phyloP scores from a whole-genome alignment of 2,329 filamentous ascomycete genomes.

The Xylariaceae sp. region DNA sequence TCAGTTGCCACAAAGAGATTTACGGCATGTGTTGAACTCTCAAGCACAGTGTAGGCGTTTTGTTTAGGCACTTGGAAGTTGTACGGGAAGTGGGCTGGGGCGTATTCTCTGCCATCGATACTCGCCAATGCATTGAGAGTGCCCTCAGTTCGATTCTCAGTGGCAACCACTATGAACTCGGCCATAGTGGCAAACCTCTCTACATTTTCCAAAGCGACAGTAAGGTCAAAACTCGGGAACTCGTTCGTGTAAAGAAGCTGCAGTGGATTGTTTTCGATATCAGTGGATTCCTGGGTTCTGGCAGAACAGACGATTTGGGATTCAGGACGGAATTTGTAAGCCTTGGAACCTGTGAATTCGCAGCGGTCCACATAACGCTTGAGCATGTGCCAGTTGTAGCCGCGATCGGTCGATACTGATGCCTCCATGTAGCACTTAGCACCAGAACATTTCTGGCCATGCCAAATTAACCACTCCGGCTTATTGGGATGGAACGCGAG shows the following conservation, averaged over 20 bases:
- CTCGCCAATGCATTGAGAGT: constrained; percentile 76
- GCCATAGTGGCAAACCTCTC: constrained; percentile 90
- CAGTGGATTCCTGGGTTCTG: constrained; percentile 61
- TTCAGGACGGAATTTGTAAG: constrained; percentile 48
- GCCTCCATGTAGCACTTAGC: constrained; percentile 67
- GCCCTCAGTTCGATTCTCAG: constrained; percentile 62
- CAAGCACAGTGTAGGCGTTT: constrained; percentile 85
- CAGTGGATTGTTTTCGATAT: constrained; percentile 54
- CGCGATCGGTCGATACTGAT: constrained; percentile 74
- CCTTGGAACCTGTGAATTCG: constrained; percentile 72
- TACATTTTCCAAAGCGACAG: constrained; percentile 64
- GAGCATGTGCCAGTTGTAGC: constrained; percentile 73
- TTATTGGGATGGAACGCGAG: constrained; percentile 79
- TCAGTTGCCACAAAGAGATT: constrained; percentile 90
- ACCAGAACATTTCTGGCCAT: constrained; percentile 65
- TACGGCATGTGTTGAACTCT: constrained; percentile 90
- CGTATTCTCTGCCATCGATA: constrained; percentile 78
- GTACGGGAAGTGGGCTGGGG: constrained; percentile 77
- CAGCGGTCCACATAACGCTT: constrained; percentile 74
- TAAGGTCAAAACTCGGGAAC: constrained; percentile 65
- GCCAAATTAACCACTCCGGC: constrained; percentile 90
- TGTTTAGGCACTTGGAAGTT: constrained; percentile 78
- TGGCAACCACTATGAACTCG: constrained; percentile 90
- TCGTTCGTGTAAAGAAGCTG: constrained; percentile 75
- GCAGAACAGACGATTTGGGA: constrained; percentile 60